Percentiles rank a stretch among this genome's conserved stretches.
phyloP scores from a whole-genome alignment of 2,329 filamentous ascomycete genomes.

The Beauveria rudraprayagi region DNA sequence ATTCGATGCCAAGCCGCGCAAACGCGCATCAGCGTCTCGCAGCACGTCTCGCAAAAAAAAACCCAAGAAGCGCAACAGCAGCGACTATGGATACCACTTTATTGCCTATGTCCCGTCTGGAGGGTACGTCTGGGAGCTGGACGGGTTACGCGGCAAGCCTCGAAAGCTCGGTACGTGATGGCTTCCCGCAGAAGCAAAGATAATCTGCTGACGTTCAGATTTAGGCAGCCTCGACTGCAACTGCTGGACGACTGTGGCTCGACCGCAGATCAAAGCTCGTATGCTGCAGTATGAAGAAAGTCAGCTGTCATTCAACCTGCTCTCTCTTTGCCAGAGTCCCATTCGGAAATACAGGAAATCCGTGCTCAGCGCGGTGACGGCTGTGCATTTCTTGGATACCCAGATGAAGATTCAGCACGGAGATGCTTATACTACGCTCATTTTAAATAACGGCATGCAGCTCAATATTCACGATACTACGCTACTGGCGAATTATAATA shows the following conservation, averaged over 20 bases:
- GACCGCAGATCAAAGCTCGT: constrained; percentile 55
- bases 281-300: constrained; percentile 60
- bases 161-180: constrained; percentile 26
- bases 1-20: constrained; percentile 26
- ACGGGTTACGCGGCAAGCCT: constrained; percentile 70
- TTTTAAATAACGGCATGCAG: background rate
- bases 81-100: constrained; percentile 72
- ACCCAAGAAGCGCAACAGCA: constrained; percentile 32
- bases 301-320: constrained; percentile 66
- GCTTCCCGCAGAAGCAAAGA: background rate
- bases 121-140: constrained; percentile 78
- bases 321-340: constrained; percentile 65
- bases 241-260: constrained; percentile 61
- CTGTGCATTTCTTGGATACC: constrained; percentile 29
- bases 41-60: constrained; percentile 25
- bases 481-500: background rate
- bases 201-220: background rate
- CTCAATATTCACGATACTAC: background rate
- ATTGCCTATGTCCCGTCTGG: constrained; percentile 76
- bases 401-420: constrained; percentile 17
- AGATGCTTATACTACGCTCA: background rate
- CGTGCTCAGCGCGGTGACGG: constrained; percentile 35
- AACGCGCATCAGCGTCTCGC: constrained; percentile 21
- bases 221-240: constrained; percentile 15
- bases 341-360: constrained; percentile 39